Base-by-base conservation (phyloP, 352 stramenopile species). In the Pythium brassicae region DNA sequence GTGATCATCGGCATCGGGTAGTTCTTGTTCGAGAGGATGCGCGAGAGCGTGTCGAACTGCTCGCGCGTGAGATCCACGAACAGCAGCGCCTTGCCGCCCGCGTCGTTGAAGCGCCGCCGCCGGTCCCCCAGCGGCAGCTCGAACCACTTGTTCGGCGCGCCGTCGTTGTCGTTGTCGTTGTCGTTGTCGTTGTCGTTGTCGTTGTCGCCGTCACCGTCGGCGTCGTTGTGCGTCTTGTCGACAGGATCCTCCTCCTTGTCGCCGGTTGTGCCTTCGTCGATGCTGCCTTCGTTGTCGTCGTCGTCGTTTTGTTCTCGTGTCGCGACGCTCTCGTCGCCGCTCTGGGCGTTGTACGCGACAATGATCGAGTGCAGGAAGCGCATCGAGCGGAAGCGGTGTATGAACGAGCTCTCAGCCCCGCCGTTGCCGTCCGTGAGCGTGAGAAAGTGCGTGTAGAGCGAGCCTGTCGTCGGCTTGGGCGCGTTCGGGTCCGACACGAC, bases 401-500 rank as follows among this genome's bases (percentile, higher is more conserved):
- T 47, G 20, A 47, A 47, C 8, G 42, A 47, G 42, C 42, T 47
- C 20, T 47, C 42, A 3, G 42, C 42, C n/a, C 42, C 42, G 11
- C 42, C 42, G 4, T 22, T 19, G n/a, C 42, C 42, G 42, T 27
- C 14, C 22, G 42, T 27, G 20, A 47, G 42, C 9, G 23, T 23
- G 42, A 47, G 42, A 23, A 47, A 47, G n/a, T 47, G 42, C 42
- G 23, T 22, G n/a, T 47, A 47, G n/a, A 47, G n/a, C 19, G 42
- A 17, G 42, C 42, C 42, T 15, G 42, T 47, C 42, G 42, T 47
- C 42, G 42, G 42, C 20, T 47, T 47, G 20, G 8, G 1, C 42
- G 42, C 10, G 1, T 10, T 12, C 42, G 23, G 23, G 6, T 47
- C 42, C 42, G 42, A 27, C 20, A 47, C 42, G n/a, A 47, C 42